Evolutionary conservation across 148 eudicot species (phyloP), one percentile per base, ranked within the genome.

Genomic region (Mesembryanthemum crystallinum): DNA sequence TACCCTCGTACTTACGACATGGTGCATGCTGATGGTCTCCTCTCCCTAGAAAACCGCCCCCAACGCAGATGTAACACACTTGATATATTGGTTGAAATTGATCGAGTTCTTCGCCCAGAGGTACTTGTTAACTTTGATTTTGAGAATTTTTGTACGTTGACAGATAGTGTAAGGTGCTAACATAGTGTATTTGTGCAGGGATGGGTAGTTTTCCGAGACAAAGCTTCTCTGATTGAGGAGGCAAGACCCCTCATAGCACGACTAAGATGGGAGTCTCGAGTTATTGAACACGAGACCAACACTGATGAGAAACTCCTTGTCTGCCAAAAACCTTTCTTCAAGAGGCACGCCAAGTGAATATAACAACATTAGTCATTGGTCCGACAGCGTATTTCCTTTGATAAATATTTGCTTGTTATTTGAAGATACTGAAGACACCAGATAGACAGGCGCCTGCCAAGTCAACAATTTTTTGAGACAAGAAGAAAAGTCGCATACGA

Each of bases 31-130:
- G 87, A 89, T 74, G 97, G 97, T 73, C 85, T 96, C 77, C 85
- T 96, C 69, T 81, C 99, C 63, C 89, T 89, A 68, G 88, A 87
- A 83, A 82, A 79, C 68, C 82, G 74, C 65, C 76, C 87, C 78
- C 81, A 91, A 73, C 85, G 82, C 23, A 81, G 85, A 66, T 96
- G 99, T 84, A 78, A 72, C 64, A 82, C 84, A 85, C 75, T 88
- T 3, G 90, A 92, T 82, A 62, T 96, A 70, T 91, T 96, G 55
- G 71, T 85, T 73, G 99, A 96, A 88, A 89, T 96, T 21, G 99
- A 96, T 81, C 94, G 99, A 24, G 51, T 96, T 45, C 99, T 96
- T 81, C 97, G 99, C 73, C 99, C 99, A 30, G 99, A 96, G 99
- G 99, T 95, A 92, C 61, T 20, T 67, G 1, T 21, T 5, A 29